phyloP scores from a whole-genome alignment of 352 stramenopile species.

The Phytophthora ramorum region DNA sequence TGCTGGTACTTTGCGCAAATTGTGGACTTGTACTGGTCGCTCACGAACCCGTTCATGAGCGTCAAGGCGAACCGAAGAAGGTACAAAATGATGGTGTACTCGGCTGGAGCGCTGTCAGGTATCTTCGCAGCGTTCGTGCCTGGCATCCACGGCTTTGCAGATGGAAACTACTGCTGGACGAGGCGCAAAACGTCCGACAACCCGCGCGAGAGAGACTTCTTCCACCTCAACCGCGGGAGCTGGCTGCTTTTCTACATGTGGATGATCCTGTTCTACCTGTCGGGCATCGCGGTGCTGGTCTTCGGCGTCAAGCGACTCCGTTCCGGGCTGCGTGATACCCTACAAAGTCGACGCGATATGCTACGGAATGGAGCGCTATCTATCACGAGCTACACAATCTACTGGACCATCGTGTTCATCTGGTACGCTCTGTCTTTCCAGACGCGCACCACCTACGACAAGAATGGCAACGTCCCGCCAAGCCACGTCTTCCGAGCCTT shows the following conservation, averaged over 20 bases:
- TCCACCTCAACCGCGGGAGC: constrained; percentile 70
- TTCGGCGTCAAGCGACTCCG: constrained; percentile 73
- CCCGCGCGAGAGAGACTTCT: constrained; percentile 64
- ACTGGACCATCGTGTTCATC: constrained; percentile 86
- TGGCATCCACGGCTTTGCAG: constrained; percentile 58
- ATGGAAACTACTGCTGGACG: constrained; percentile 86
- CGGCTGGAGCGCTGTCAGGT: constrained; percentile 43
- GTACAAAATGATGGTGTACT: constrained; percentile 75
- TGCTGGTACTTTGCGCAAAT: constrained; percentile 87
- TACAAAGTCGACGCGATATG: constrained; percentile 82
- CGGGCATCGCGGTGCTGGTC: constrained; percentile 70
- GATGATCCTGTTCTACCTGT: constrained; percentile 88
- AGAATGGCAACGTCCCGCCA: constrained; percentile 42
- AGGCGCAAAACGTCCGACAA: constrained; percentile 46
- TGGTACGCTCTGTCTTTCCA: constrained; percentile 83
- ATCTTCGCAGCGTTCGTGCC: constrained; percentile 48
- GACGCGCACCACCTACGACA: constrained; percentile 52
- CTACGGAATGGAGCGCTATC: constrained; percentile 77
- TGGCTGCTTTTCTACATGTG: constrained; percentile 87
- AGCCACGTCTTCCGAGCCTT: constrained; percentile 73
- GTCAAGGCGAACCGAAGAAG: constrained; percentile 65
- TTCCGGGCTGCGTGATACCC: constrained; percentile 72
- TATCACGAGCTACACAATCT: constrained; percentile 85
- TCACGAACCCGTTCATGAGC: constrained; percentile 90
- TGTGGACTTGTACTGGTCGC: constrained; percentile 72